These are phyloP conservation scores for Tetracladium setigerum DNA, from an alignment of 495 filamentous ascomycete species.

Conservation along the genomic window DNA sequence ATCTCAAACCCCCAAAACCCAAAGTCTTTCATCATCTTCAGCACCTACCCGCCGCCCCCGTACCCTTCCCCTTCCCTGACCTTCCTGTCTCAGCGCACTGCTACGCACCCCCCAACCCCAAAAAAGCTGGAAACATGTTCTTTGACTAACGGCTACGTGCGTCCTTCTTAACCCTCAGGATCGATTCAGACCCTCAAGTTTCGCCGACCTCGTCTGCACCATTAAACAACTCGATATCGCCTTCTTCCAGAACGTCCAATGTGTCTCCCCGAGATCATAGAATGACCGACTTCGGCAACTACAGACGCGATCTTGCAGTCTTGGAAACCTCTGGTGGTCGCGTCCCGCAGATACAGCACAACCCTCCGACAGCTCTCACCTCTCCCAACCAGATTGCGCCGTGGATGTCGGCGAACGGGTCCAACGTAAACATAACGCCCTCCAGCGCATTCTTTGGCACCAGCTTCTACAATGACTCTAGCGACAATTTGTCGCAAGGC, in stretches of 20 bases:
- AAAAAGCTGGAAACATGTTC: slow-evolving; percentile 15
- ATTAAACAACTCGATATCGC: slow-evolving; percentile 35
- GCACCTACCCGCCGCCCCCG: neutral
- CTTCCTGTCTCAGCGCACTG: slow-evolving; percentile 10
- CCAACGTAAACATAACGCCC: slow-evolving; percentile 25
- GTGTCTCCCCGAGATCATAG: slow-evolving; percentile 38
- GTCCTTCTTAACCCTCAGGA: slow-evolving; percentile 17
- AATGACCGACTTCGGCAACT: slow-evolving; percentile 51
- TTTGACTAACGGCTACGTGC: slow-evolving; percentile 24
- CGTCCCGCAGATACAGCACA: slow-evolving; percentile 44
- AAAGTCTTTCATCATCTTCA: too few species aligned
- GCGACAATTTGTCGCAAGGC: slow-evolving; percentile 47
- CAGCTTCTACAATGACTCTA: slow-evolving; percentile 60
- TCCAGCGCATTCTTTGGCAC: slow-evolving; percentile 23
- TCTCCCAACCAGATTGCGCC: slow-evolving; percentile 37
- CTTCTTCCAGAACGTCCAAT: slow-evolving; percentile 38
- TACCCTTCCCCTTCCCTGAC: neutral
- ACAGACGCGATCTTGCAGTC: slow-evolving; percentile 65
- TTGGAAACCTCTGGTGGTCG: slow-evolving; percentile 51
- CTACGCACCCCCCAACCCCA: neutral
- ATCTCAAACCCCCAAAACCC: neutral
- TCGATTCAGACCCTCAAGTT: slow-evolving; percentile 42
- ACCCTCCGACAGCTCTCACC: slow-evolving; percentile 42
- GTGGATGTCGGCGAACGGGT: slow-evolving; percentile 36
- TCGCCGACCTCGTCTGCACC: slow-evolving; percentile 38